Evolutionary conservation across 192 early-diverging fungal species (phyloP).

Genomic region (Gigaspora rosea): DNA sequence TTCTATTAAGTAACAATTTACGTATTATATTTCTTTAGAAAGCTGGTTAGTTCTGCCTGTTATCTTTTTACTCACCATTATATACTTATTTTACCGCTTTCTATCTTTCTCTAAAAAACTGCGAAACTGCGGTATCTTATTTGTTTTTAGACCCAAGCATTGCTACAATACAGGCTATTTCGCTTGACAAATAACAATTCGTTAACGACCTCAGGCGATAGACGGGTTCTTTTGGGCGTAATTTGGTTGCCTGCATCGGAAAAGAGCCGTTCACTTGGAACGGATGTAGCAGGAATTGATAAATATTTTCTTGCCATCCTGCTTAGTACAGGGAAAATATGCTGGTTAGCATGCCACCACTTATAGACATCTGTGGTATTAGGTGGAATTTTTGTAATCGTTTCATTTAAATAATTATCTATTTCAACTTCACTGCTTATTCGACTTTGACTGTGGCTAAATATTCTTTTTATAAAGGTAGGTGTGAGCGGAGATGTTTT

Average conservation of each 20-base stretch:
- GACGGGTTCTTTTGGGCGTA: neutral
- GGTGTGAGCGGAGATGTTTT: too few species aligned
- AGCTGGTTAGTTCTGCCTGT: too few species aligned
- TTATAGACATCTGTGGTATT: neutral
- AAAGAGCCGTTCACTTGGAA: neutral
- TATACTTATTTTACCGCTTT: too few species aligned
- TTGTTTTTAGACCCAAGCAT: too few species aligned
- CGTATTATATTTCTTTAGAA: too few species aligned
- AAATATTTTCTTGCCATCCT: constrained; percentile 2
- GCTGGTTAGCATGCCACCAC: constrained; percentile 1
- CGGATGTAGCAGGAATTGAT: constrained; percentile 6
- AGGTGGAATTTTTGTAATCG: neutral
- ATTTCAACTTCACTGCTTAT: neutral
- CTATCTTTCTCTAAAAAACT: too few species aligned
- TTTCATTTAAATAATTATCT: constrained; percentile 7
- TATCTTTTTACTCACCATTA: too few species aligned
- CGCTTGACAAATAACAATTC: constrained; percentile 3
- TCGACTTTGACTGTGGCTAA: neutral
- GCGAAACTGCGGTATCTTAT: too few species aligned
- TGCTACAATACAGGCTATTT: neutral
- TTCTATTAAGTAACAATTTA: too few species aligned
- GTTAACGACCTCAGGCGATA: neutral
- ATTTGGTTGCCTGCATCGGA: constrained; percentile 8
- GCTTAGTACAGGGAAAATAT: neutral
- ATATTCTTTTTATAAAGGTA: too few species aligned